phyloP scores from a whole-genome alignment of 345 rosid species.

The Boechera retrofracta region DNA sequence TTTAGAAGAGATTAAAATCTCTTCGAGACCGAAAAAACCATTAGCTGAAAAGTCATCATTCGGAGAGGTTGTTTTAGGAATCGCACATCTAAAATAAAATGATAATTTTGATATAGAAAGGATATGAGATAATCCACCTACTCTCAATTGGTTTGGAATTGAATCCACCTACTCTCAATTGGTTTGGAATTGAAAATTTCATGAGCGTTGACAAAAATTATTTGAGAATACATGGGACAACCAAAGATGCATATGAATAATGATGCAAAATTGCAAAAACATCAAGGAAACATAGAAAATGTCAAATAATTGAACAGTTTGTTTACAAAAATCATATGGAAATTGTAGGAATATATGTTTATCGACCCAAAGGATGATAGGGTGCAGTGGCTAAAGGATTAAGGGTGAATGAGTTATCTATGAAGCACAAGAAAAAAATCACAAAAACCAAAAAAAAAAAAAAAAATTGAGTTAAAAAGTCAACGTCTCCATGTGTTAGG shows the following conservation, averaged over 20 bases:
- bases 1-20: neutral
- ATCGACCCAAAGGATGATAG: neutral
- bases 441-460: neutral
- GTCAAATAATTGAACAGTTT: neutral
- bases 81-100: neutral
- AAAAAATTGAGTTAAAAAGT: neutral
- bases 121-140: neutral
- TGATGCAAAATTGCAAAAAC: neutral
- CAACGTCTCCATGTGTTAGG: constrained; percentile 17
- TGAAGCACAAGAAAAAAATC: neutral
- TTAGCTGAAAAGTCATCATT: neutral
- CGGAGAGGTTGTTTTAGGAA: neutral
- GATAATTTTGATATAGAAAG: neutral
- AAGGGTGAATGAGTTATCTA: neutral
- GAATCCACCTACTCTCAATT: neutral
- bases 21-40: neutral
- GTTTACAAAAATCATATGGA: neutral
- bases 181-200: neutral
- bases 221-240: neutral
- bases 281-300: neutral
- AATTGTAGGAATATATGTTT: constrained; percentile 7
- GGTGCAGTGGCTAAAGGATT: neutral
- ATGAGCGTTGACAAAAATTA: neutral
- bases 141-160: neutral
- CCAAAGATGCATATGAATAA: neutral